These are phyloP conservation scores for Suillus luteus DNA, from an alignment of 768 basidiomycete genomes.

Conservation along the genomic window DNA sequence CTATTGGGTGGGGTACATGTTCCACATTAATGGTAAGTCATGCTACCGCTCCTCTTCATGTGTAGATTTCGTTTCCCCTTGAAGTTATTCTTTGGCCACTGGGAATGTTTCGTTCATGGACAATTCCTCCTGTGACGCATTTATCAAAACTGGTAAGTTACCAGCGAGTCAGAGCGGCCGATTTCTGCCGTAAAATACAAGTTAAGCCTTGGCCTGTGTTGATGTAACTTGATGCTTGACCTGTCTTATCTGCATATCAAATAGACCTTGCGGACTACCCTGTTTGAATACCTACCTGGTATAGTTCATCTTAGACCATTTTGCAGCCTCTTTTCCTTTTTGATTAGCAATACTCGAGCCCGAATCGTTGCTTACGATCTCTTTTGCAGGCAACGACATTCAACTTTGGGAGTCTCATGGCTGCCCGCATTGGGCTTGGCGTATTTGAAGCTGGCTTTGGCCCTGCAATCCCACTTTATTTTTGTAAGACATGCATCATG, in stretches of 20 bases:
- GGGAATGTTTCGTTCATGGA: background rate
- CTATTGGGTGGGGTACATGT: slow-evolving; percentile 75
- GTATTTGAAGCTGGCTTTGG: slow-evolving; percentile 80
- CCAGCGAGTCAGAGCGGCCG: background rate
- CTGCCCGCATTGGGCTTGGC: slow-evolving; percentile 64
- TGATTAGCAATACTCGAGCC: background rate
- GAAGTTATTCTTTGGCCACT: background rate
- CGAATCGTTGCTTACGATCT: slow-evolving; percentile 1
- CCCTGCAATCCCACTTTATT: slow-evolving; percentile 76
- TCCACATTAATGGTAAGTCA: slow-evolving; percentile 66
- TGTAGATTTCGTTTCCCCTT: too few species aligned
- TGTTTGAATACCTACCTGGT: background rate
- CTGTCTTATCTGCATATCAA: background rate
- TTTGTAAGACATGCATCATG: slow-evolving; percentile 50
- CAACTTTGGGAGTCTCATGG: slow-evolving; percentile 59
- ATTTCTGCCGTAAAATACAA: background rate
- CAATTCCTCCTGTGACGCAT: too few species aligned
- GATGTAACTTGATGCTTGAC: background rate
- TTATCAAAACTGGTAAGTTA: background rate
- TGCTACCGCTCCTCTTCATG: background rate
- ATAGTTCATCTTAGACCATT: background rate
- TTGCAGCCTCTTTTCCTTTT: background rate
- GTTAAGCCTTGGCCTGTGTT: background rate
- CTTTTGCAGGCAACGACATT: slow-evolving; percentile 57
- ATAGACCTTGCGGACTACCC: background rate